Base-by-base conservation (phyloP, 176 grass and related monocot species). In the Coix lacrymajobi region DNA sequence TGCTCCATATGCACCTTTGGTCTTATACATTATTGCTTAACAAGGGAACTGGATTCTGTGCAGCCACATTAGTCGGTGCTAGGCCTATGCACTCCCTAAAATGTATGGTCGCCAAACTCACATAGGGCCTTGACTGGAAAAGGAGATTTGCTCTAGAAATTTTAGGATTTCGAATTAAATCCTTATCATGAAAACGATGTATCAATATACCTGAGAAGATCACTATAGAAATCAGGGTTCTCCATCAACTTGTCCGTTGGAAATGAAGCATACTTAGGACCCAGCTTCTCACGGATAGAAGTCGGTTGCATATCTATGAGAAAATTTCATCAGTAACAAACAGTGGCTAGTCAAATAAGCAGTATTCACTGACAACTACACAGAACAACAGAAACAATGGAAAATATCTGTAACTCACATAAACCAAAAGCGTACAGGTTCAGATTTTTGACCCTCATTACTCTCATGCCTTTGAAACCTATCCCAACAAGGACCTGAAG, bases 381-480 rank as follows among this genome's bases (percentile, higher is more conserved):
- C 11, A 3, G 45, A 45, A 31, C 38, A 83, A 79, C n/a, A 61
- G 0, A 80, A 66, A 40, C n/a, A 24, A 64, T 36, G 15, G 28
- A 58, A 58, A 72, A 73, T 54, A 39, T 58, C 22, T 61, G 58
- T 61, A 31, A 90, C 96, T 99, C 71, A 99, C 96, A 99, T 94
- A 99, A 84, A 81, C 96, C 96, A 85, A 99, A 99, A 81, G 96
- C 96, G 11, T 96, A 99, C 41, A 99, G 82, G 49, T 96, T 89
- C 84, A 99, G 69, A 80, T 90, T 88, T 76, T 96, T 99, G 12
- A 99, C 62, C 51, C 51, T 95, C 90, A 99, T 93, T 78, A 99
- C 88, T 87, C 81, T 92, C 83, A 99, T 88, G 62, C 85, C 87
- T 88, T 91, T 95, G 71, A 88, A 99, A 82, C 93, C 96, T 74